phyloP scores from a whole-genome alignment of 495 filamentous ascomycete genomes.

The Elasticomyces elasticus region DNA sequence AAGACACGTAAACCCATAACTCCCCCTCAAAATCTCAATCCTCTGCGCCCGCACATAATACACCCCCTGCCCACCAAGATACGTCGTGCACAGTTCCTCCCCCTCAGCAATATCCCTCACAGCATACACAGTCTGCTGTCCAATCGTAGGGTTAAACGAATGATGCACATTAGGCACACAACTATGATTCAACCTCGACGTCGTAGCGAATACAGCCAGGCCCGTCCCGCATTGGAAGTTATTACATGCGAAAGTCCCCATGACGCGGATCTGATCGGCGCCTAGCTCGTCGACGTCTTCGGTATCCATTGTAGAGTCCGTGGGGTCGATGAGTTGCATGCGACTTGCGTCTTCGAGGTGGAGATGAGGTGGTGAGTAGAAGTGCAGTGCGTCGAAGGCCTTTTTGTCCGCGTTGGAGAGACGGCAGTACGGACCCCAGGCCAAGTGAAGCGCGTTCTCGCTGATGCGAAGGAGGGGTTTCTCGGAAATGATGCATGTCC shows the following conservation, averaged over 20 bases:
- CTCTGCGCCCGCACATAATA: constrained; percentile 3
- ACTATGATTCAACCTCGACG: constrained; percentile 25
- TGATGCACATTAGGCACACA: constrained; percentile 25
- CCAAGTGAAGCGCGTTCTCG: not conserved
- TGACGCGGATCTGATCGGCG: constrained; percentile 14
- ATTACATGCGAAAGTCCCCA: constrained; percentile 19
- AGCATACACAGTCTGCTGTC: constrained; percentile 19
- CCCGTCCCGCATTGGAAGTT: constrained; percentile 2
- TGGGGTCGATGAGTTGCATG: constrained; percentile 11
- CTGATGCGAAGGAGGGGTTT: constrained; percentile 8
- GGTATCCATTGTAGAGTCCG: constrained; percentile 4
- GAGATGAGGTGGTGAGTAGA: constrained; percentile 5
- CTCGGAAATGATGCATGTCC: constrained; percentile 21
- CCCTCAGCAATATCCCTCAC: constrained; percentile 16
- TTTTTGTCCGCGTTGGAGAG: constrained; percentile 11
- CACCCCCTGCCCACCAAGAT: constrained; percentile 8
- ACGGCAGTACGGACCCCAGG: constrained; percentile 11
- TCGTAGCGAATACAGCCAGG: constrained; percentile 13
- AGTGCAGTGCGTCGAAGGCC: constrained; percentile 22
- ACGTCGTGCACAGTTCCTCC: constrained; percentile 22
- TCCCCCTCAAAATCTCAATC: not conserved
- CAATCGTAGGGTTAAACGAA: constrained; percentile 12
- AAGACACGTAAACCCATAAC: constrained; percentile 15
- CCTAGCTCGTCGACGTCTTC: constrained; percentile 19
- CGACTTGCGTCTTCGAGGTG: constrained; percentile 20